phyloP scores from a whole-genome alignment of 305 asterid genomes.

The Fraxinus sp. region DNA sequence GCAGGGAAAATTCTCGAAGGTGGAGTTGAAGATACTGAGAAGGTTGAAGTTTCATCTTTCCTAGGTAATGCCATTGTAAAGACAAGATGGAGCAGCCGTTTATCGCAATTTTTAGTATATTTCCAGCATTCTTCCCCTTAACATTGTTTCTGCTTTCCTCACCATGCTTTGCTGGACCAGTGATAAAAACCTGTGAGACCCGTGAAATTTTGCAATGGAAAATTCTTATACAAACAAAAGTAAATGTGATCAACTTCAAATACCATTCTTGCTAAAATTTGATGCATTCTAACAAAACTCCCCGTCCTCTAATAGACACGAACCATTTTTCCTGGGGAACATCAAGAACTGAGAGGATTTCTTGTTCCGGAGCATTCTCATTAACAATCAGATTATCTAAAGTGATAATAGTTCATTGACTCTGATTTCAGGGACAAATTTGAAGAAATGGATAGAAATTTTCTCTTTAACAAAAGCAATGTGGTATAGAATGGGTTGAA shows the following conservation, averaged over 20 bases:
- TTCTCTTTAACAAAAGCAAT: neutral
- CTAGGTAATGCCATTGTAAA: neutral
- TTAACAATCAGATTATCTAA: conserved; percentile 30
- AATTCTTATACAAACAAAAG: neutral
- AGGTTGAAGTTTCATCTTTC: neutral
- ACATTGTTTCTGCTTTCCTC: conserved; percentile 84
- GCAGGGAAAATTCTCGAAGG: neutral
- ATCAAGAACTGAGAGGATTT: conserved; percentile 74
- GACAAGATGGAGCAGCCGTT: neutral
- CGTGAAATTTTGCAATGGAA: neutral
- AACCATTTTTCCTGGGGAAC: conserved; percentile 88
- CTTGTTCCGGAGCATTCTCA: conserved; percentile 67
- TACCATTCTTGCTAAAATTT: neutral
- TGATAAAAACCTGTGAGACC: conserved; percentile 67
- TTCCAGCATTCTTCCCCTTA: conserved; percentile 74
- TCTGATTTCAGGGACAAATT: neutral
- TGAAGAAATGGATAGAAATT: neutral
- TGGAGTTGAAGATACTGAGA: neutral
- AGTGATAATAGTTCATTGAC: neutral
- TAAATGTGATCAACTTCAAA: neutral
- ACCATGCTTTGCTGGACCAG: conserved; percentile 78
- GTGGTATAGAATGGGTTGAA: neutral
- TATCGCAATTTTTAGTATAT: conserved; percentile 27
- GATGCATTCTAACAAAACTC: conserved; percentile 28
- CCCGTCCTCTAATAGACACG: conserved; percentile 78